Conservation (phyloP, 345 rosid genomes). For the Acer negundo region DNA sequence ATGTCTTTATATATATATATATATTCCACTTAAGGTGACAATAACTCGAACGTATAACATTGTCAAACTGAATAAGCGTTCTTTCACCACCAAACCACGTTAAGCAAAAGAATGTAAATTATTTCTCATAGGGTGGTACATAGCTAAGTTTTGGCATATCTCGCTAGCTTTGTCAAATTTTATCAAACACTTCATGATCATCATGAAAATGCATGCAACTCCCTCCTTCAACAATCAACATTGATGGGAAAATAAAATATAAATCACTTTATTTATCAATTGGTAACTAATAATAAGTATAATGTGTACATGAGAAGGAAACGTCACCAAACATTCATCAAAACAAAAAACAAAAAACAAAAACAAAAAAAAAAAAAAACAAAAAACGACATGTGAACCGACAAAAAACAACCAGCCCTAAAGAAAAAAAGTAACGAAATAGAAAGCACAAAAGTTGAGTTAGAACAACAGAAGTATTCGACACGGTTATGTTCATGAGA, state of each 20-base stretch:
- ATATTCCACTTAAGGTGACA: no score
- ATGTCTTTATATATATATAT: no score
- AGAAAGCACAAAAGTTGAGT: neutral
- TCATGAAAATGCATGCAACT: neutral
- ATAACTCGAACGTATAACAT: no score
- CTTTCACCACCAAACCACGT: no score
- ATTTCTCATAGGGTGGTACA: no score
- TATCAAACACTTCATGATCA: neutral
- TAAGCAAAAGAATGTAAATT: no score
- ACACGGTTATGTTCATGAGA: neutral
- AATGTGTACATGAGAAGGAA: slow-evolving; percentile 7
- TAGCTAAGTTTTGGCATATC: neutral
- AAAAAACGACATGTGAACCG: slow-evolving; percentile 6
- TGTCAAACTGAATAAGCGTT: no score
- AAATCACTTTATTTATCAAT: neutral
- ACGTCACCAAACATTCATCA: slow-evolving; percentile 2
- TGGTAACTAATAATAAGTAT: neutral
- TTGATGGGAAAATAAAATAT: no score
- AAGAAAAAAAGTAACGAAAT: neutral
- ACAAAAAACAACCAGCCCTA: neutral
- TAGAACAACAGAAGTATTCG: neutral
- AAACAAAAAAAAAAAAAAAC: no score
- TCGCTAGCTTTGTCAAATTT: neutral
- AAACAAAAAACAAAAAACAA: neutral
- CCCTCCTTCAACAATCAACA: no score